Conservation (phyloP, 106 monocot species). For the Triglochin maritima region DNA sequence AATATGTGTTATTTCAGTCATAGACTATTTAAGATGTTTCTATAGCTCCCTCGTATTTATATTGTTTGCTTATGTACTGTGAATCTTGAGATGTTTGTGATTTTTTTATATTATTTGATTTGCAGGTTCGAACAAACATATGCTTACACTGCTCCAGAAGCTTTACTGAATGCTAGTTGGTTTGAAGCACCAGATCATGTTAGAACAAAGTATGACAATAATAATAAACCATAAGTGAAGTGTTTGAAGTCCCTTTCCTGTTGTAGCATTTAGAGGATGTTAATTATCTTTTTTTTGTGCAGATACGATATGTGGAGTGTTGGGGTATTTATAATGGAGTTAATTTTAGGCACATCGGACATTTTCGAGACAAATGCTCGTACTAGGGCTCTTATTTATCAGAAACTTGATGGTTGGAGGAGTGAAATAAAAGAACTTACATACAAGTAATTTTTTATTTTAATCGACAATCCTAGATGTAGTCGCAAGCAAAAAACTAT, state of each 20-base stretch:
- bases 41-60: too few species aligned
- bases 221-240: too few species aligned
- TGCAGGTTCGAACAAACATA: conserved; percentile 80
- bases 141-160: conserved; percentile 88
- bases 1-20: too few species aligned
- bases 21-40: too few species aligned
- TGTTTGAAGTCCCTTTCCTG: too few species aligned
- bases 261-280: background rate
- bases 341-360: conserved; percentile 75
- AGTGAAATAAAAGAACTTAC: conserved; percentile 64
- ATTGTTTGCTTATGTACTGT: too few species aligned
- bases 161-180: conserved; percentile 80
- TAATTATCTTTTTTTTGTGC: background rate
- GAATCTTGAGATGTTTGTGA: too few species aligned
- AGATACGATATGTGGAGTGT: conserved; percentile 98
- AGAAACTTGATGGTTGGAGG: conserved; percentile 83
- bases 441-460: conserved; percentile 45
- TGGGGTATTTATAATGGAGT: conserved; percentile 83
- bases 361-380: conserved; percentile 73
- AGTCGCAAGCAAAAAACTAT: background rate
- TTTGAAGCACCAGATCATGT: conserved; percentile 40
- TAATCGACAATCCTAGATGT: background rate
- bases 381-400: conserved; percentile 59
- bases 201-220: conserved; percentile 42
- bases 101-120: background rate